Percentiles rank a stretch among this genome's conserved stretches.
Evolutionary conservation across 1,284 basidiomycete species (phyloP).

Genomic region (Ustilago curta): DNA sequence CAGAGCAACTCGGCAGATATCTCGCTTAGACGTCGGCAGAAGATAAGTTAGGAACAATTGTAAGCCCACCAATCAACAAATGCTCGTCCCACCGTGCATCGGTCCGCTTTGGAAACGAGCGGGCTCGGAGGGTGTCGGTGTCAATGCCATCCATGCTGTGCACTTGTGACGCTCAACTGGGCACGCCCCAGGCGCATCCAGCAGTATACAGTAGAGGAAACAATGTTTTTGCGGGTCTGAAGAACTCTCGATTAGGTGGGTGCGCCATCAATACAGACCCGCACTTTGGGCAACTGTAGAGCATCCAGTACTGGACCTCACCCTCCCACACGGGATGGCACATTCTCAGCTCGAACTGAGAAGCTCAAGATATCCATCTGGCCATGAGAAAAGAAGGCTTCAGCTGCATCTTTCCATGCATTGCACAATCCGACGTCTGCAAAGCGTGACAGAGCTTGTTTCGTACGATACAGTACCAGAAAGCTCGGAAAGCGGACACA

Average conservation of each 20-base stretch:
- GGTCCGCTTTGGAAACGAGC: not conserved
- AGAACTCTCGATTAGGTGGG: too few species aligned
- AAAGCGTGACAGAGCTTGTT: not conserved
- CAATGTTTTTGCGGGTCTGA: too few species aligned
- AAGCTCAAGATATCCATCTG: not conserved
- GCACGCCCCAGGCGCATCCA: too few species aligned
- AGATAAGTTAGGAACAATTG: slow-evolving; percentile 8
- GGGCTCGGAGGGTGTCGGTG: too few species aligned
- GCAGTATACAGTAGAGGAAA: too few species aligned
- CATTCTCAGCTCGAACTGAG: not conserved
- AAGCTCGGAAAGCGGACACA: slow-evolving; percentile 10
- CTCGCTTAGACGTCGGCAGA: slow-evolving; percentile 4
- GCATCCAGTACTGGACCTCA: too few species aligned
- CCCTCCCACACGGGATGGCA: too few species aligned
- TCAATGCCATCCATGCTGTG: too few species aligned
- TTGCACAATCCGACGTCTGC: slow-evolving; percentile 29
- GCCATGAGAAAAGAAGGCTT: too few species aligned
- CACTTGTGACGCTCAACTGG: too few species aligned
- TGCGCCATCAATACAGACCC: too few species aligned
- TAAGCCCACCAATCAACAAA: not conserved
- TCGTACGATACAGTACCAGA: slow-evolving; percentile 3
- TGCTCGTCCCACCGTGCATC: not conserved
- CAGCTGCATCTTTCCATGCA: slow-evolving; percentile 9
- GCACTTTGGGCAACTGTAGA: too few species aligned
- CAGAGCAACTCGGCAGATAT: not conserved